Percentiles rank a stretch among this genome's conserved stretches.
Evolutionary conservation across 164 flowering plant species (phyloP).

Genomic region (Magnolia sinica): DNA sequence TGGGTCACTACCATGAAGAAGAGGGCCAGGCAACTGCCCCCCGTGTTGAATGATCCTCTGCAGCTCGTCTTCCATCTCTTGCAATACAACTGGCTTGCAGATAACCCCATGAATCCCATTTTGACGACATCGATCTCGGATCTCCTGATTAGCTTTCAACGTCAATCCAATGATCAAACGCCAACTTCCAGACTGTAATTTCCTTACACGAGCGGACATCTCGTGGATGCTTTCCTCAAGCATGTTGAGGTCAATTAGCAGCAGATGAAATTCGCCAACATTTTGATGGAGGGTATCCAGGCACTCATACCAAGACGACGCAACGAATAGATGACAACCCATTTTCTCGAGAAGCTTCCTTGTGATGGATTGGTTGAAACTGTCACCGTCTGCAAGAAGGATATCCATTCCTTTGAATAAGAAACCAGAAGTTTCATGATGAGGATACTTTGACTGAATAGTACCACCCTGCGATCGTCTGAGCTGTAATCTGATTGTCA

Average conservation of each 20-base stretch:
- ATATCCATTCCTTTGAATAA: conserved; percentile 34
- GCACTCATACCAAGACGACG: conserved; percentile 47
- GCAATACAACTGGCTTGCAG: conserved; percentile 44
- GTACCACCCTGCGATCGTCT: conserved; percentile 23
- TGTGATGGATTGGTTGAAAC: conserved; percentile 39
- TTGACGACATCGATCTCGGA: conserved; percentile 36
- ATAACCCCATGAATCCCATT: conserved; percentile 47
- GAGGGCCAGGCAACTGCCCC: conserved; percentile 6
- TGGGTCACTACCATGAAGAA: not conserved
- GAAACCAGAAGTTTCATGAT: conserved; percentile 23
- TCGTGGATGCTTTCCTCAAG: conserved; percentile 48
- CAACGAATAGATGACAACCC: conserved; percentile 39
- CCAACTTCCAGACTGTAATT: conserved; percentile 32
- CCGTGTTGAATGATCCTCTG: conserved; percentile 29
- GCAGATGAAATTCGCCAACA: conserved; percentile 20
- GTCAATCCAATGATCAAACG: conserved; percentile 42
- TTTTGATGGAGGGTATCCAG: conserved; percentile 24
- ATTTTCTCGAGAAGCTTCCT: conserved; percentile 42
- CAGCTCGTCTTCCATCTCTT: conserved; percentile 45
- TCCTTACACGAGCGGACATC: conserved; percentile 37
- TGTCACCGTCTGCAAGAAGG: conserved; percentile 41
- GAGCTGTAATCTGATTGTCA: conserved; percentile 37
- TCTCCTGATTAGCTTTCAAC: conserved; percentile 32
- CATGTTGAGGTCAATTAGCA: conserved; percentile 43
- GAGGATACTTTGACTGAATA: conserved; percentile 10